Evolutionary conservation across 1,139 yeast species (phyloP).

Genomic region (Debaryomyces singareniensis): DNA sequence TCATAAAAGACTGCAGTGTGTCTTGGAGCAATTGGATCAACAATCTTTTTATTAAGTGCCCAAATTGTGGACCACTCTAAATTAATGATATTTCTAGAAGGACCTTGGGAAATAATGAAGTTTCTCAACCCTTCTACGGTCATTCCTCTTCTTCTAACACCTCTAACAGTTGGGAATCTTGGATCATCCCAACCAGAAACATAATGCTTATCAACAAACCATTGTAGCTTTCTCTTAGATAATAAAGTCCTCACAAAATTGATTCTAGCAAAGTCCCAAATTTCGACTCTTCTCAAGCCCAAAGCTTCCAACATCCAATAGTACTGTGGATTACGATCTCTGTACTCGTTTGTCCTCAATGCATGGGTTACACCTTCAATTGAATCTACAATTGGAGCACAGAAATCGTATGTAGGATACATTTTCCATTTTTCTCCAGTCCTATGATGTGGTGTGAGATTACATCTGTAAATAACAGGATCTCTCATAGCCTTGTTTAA

Average conservation of each 20-base stretch:
- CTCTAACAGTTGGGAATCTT: slow-evolving; percentile 92
- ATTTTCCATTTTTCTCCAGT: slow-evolving; percentile 84
- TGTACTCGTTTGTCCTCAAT: slow-evolving; percentile 86
- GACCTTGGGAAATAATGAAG: slow-evolving; percentile 86
- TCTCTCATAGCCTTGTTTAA: slow-evolving; percentile 86
- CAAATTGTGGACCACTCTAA: slow-evolving; percentile 89
- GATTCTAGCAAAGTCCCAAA: slow-evolving; percentile 93
- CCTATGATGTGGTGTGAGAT: slow-evolving; percentile 88
- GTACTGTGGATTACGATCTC: slow-evolving; percentile 92
- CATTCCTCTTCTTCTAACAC: slow-evolving; percentile 97
- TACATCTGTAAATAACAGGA: slow-evolving; percentile 90
- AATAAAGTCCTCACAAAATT: slow-evolving; percentile 84
- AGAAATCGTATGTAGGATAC: slow-evolving; percentile 93
- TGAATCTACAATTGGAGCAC: slow-evolving; percentile 88
- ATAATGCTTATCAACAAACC: slow-evolving; percentile 82
- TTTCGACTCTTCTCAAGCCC: slow-evolving; percentile 74
- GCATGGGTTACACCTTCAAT: slow-evolving; percentile 93
- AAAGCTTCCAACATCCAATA: slow-evolving; percentile 82
- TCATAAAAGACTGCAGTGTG: slow-evolving; percentile 62
- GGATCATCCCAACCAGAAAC: slow-evolving; percentile 94
- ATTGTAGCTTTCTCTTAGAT: slow-evolving; percentile 88
- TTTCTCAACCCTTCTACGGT: slow-evolving; percentile 86
- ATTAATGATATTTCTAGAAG: slow-evolving; percentile 85
- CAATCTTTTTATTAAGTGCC: slow-evolving; percentile 88
- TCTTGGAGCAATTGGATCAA: slow-evolving; percentile 90